phyloP scores from a whole-genome alignment of 2,329 filamentous ascomycete species.

The Hyphodiscus sp. region DNA sequence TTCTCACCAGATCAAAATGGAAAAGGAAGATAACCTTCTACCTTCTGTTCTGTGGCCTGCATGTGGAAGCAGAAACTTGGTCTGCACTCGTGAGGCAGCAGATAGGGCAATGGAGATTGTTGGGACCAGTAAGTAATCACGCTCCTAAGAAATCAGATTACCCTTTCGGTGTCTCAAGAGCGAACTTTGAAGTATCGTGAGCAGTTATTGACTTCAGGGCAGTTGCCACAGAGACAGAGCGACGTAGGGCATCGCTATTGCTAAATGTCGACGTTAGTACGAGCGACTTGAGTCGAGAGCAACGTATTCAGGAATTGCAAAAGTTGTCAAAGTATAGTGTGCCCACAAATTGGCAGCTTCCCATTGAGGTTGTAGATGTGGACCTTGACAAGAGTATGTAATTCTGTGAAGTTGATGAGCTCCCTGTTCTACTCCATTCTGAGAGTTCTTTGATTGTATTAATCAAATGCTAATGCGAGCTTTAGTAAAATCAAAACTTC shows the following conservation, averaged over 20 bases:
- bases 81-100: constrained; percentile 57
- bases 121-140: constrained; percentile 33
- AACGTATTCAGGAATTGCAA: constrained; percentile 32
- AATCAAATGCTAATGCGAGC: not conserved
- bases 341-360: constrained; percentile 48
- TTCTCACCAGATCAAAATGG: constrained; percentile 51
- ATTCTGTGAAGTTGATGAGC: not conserved
- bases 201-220: not conserved
- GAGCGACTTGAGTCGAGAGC: constrained; percentile 16
- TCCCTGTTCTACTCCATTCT: too few species aligned
- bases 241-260: constrained; percentile 47
- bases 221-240: constrained; percentile 51
- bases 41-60: constrained; percentile 56
- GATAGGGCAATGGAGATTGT: constrained; percentile 59
- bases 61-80: constrained; percentile 44
- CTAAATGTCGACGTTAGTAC: constrained; percentile 33
- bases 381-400: constrained; percentile 26
- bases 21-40: constrained; percentile 52
- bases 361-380: constrained; percentile 47
- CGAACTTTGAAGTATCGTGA: not conserved
- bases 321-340: constrained; percentile 46
- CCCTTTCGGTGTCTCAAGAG: not conserved
- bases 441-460: not conserved
- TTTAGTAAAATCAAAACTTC: constrained; percentile 35
- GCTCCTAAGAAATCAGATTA: not conserved